Percentiles rank a stretch among this genome's conserved stretches.
Conservation (phyloP, 2,329 filamentous ascomycete species). For the Nannizziopsis barbatae region DNA sequence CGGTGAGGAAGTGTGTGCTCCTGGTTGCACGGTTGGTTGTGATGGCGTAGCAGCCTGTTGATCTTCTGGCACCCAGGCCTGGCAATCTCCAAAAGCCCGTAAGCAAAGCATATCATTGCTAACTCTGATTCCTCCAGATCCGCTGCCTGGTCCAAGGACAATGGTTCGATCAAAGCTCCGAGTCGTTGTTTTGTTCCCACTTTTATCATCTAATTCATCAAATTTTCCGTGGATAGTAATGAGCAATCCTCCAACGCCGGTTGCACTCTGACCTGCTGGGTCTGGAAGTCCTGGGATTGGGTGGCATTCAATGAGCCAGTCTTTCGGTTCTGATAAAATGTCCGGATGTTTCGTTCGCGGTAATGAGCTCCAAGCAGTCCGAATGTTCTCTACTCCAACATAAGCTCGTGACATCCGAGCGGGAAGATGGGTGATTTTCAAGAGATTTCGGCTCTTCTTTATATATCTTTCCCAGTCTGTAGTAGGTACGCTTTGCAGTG, state of each 20-base stretch:
- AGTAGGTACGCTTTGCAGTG: constrained; percentile 37
- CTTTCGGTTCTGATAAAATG: constrained; percentile 52
- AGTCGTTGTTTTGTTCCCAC: constrained; percentile 46
- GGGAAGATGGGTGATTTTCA: constrained; percentile 52
- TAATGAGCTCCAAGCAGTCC: constrained; percentile 56
- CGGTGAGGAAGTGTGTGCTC: constrained; percentile 17
- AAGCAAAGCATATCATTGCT: constrained; percentile 69
- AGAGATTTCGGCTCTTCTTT: constrained; percentile 65
- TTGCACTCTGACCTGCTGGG: constrained; percentile 49
- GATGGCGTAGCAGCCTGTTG: constrained; percentile 23
- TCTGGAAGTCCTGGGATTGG: constrained; percentile 61
- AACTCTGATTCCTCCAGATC: constrained; percentile 57
- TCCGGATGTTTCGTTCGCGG: constrained; percentile 66
- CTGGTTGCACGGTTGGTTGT: constrained; percentile 23
- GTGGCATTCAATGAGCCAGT: constrained; percentile 77
- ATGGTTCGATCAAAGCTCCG: constrained; percentile 77
- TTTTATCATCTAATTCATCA: constrained; percentile 55
- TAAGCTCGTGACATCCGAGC: constrained; percentile 56
- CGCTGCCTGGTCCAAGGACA: constrained; percentile 62
- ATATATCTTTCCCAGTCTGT: constrained; percentile 60
- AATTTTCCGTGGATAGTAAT: constrained; percentile 76
- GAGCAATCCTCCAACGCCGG: constrained; percentile 65
- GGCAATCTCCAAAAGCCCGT: constrained; percentile 51
- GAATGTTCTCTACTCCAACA: constrained; percentile 54
- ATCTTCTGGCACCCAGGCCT: constrained; percentile 41